A percentile compares a stretch with the other conserved stretches of the same genome.
These are phyloP conservation scores for Psilocybe tampanensis DNA, from an alignment of 768 basidiomycete genomes.

Conservation along the genomic window DNA sequence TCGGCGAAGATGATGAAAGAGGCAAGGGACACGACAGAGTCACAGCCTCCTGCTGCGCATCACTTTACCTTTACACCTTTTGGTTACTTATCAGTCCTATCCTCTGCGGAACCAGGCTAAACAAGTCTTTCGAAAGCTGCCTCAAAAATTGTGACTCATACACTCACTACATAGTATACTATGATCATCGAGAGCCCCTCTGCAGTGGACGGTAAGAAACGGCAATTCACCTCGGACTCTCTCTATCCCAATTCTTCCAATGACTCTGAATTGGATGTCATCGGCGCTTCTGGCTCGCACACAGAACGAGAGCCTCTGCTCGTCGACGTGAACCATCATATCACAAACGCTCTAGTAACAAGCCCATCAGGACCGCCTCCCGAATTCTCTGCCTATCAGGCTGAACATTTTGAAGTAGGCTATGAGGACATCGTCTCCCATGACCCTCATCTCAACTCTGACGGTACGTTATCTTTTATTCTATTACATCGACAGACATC, in stretches of 20 bases:
- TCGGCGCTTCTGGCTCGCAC: not conserved
- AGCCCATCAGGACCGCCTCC: constrained; percentile 45
- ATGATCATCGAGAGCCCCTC: not conserved
- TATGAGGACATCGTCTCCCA: constrained; percentile 66
- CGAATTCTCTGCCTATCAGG: constrained; percentile 61
- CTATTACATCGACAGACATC: constrained; percentile 45
- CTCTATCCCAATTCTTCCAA: not conserved
- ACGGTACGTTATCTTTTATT: constrained; percentile 47
- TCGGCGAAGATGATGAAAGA: not conserved
- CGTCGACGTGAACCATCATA: constrained; percentile 7
- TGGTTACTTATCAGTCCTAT: no score
- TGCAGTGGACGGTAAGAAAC: constrained; percentile 13
- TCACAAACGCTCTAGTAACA: not conserved
- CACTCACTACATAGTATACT: not conserved
- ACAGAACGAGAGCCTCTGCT: constrained; percentile 10
- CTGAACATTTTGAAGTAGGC: constrained; percentile 54
- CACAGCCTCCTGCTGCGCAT: no score
- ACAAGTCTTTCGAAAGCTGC: not conserved
- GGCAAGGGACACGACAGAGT: not conserved
- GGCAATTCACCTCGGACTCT: not conserved
- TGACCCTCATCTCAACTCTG: constrained; percentile 68
- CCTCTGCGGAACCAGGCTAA: not conserved
- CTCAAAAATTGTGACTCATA: not conserved
- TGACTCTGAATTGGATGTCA: not conserved
- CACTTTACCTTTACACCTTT: no score